phyloP scores from a whole-genome alignment of 2,329 filamentous ascomycete genomes.

The Tothia fuscella region DNA sequence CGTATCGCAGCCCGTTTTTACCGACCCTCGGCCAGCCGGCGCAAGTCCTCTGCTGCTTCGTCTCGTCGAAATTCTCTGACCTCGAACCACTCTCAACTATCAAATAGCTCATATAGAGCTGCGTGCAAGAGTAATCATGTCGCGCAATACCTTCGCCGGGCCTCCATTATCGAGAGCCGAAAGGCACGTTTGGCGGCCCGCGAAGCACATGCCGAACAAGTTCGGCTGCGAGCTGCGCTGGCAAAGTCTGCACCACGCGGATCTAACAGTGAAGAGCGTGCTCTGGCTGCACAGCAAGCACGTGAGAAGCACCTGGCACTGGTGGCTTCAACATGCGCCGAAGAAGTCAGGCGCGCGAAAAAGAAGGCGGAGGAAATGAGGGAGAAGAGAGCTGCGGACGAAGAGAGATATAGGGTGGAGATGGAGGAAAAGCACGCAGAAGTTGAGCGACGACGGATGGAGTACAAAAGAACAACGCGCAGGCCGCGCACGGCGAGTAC shows the following conservation, averaged over 20 bases:
- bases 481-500: constrained; percentile 47
- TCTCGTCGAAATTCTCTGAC: constrained; percentile 72
- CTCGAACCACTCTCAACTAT: constrained; percentile 60
- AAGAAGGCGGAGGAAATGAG: constrained; percentile 73
- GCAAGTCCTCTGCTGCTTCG: constrained; percentile 64
- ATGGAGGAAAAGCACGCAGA: constrained; percentile 74
- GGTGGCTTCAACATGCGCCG: constrained; percentile 68
- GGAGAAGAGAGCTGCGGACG: constrained; percentile 64
- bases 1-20: constrained; percentile 72
- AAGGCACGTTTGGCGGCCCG: constrained; percentile 69
- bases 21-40: constrained; percentile 48
- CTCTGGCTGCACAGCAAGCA: constrained; percentile 64
- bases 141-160: constrained; percentile 66
- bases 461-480: constrained; percentile 41
- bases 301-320: constrained; percentile 71
- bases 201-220: constrained; percentile 73
- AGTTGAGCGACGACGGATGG: constrained; percentile 55
- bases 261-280: constrained; percentile 60
- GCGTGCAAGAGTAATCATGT: constrained; percentile 61
- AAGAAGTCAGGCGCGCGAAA: constrained; percentile 73
- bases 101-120: constrained; percentile 43
- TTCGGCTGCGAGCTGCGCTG: constrained; percentile 61
- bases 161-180: constrained; percentile 69
- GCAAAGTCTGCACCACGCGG: constrained; percentile 58
- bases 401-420: constrained; percentile 55